Base-by-base conservation (phyloP, 805 yeast species). In the Candida quercuum region DNA sequence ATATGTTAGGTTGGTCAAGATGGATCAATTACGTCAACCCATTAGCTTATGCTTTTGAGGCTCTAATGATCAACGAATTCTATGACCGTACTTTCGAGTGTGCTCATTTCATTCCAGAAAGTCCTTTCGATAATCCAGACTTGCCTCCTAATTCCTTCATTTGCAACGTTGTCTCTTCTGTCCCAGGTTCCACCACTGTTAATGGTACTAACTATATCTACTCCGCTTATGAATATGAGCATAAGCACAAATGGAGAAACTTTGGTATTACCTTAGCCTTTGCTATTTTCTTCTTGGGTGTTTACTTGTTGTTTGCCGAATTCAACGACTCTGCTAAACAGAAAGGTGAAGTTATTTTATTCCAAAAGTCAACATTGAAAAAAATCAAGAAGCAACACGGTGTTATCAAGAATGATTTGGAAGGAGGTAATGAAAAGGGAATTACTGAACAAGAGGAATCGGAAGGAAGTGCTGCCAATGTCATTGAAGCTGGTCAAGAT, bases 11-110 rank as follows among this genome's bases (percentile, higher is more conserved):
- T 13, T 77, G 83, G 82, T 68, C 76, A 23, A 63, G 75, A 43
- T 77, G 81, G 81, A 72, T 77, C 41, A 71, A 71, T 50, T 77
- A 74, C 47, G 47, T 77, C 28, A 67, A 76, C 43, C 82, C 81
- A 1, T 53, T 76, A 21, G 72, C 71, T 10, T 76, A 75, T 47
- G 63, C 67, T 14, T 76, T 75, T 49, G 81, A 76, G 54, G 63
- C 80, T 2, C 54, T 76, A 48, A 66, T 77, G 66, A 59, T 69
- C 2, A 75, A 75, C 47, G 81, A 76, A 48, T 76, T 75, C 49
- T 60, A 57, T 40, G 74, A 63, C 28, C 48, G 63, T 23, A 41
- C 55, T 2, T 67, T 61, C 33, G 42, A 46, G 1, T 70, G 75
- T 45, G 41, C 63, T 15, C 32, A 28, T 8, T 64, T 52, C 40